These are phyloP conservation scores for Malassezia furfur DNA, from an alignment of 1,284 basidiomycete genomes.

Conservation along the genomic window DNA sequence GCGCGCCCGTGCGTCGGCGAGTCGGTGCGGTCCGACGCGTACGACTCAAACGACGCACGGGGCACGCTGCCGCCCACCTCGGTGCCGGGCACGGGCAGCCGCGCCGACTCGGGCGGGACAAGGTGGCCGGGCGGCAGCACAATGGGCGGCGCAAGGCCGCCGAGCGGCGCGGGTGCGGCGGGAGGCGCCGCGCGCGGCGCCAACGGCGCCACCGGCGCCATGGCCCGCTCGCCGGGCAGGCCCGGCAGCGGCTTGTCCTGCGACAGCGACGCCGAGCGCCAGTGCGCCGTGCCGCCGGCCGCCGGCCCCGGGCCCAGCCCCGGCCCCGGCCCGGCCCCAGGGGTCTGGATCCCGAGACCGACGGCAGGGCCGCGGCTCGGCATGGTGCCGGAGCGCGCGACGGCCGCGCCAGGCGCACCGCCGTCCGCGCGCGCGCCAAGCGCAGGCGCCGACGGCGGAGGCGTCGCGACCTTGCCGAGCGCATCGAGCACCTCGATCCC, in stretches of 20 bases:
- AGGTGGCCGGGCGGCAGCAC: no score
- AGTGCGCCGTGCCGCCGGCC: background rate
- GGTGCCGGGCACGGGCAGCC: no score
- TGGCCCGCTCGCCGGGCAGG: background rate
- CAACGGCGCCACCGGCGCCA: no score
- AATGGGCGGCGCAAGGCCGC: no score
- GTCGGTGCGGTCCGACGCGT: background rate
- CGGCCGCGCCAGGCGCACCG: background rate
- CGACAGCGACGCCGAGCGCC: background rate
- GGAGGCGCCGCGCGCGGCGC: no score
- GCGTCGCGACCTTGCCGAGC: background rate
- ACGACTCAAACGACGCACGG: no score
- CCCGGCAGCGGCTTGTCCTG: background rate
- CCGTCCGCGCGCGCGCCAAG: background rate
- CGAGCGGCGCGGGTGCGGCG: no score
- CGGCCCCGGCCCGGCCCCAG: background rate
- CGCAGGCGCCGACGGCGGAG: background rate
- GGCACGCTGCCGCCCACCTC: no score
- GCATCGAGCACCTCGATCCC: background rate
- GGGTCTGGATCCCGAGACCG: background rate
- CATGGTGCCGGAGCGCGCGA: background rate
- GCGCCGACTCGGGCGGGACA: no score
- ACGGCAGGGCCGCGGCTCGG: background rate
- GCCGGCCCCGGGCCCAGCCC: background rate
- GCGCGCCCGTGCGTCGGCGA: background rate